Evolutionary conservation across 305 asterid species (phyloP), one percentile per base, ranked within the genome.

Genomic region (Stenogyne calaminthoides): DNA sequence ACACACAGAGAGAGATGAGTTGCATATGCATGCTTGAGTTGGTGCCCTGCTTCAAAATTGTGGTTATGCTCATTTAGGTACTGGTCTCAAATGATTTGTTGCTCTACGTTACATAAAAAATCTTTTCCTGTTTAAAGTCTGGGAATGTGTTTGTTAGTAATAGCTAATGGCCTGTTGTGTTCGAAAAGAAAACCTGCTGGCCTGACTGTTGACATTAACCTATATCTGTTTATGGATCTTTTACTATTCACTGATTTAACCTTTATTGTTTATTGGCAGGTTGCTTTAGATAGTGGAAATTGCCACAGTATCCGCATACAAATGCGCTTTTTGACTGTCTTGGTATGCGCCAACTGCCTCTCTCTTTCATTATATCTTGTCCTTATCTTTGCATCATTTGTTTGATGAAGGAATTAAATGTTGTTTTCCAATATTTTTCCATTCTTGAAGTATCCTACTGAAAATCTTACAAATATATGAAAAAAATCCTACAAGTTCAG

Each of bases 271-370:
- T 76, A 60, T 62, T 67, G 77, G 65, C 87, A 92, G 98, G 96
- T 69, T 72, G 97, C 95, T 16, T 80, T 95, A 75, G 87, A 84
- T 72, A 67, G 75, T 63, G 98, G 94, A 77, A 81, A 85, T 73
- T 92, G 91, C 81, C 87, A 88, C 82, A 81, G 76, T 79, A 88
- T 87, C 59, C 96, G 99, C 55, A 80, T 90, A 83, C 91, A 90
- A 70, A 82, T 89, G 96, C 89, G 97, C 52, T 95, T 92, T 81
- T 83, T 90, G 73, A 92, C 97, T 65, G 97, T 77, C 76, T 82
- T 95, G 97, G 98, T 95, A 88, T 64, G 93, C 80, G 46, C 40
- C 11, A 18, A 73, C 58, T 10, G 32, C 20, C 37, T 32, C 70
- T 55, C 47, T 52, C 37, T 67, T 58, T 57, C 19, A 66, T 44